Evolutionary conservation across 305 asterid species (phyloP).

Genomic region (Ajuga reptans): DNA sequence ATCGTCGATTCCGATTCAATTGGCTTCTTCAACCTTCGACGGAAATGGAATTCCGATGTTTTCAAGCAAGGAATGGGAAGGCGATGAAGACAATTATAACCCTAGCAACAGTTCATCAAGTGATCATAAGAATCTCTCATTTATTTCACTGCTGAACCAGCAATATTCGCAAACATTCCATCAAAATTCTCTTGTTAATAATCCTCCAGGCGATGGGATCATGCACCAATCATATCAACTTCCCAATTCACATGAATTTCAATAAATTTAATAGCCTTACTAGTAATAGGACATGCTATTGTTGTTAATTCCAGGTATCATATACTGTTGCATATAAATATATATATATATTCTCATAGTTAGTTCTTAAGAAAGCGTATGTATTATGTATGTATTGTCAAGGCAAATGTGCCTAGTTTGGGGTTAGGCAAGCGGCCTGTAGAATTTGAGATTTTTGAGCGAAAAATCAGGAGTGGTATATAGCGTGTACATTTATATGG

Average conservation of each 20-base stretch:
- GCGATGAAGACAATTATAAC: neutral
- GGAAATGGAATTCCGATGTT: neutral
- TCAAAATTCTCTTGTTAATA: constrained; percentile 12
- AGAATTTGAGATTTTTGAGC: neutral
- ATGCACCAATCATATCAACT: constrained; percentile 21
- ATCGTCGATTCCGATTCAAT: neutral
- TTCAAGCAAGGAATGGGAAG: constrained; percentile 18
- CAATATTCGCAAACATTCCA: constrained; percentile 25
- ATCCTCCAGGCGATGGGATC: constrained; percentile 10
- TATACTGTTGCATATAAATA: neutral
- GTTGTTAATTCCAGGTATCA: neutral
- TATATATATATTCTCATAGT: neutral
- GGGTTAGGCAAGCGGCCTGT: neutral
- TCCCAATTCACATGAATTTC: constrained; percentile 13
- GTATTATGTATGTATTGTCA: neutral
- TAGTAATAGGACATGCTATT: neutral
- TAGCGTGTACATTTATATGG: neutral
- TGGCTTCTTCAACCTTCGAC: neutral
- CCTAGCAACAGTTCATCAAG: constrained; percentile 17
- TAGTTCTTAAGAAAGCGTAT: neutral
- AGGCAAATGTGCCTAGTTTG: neutral
- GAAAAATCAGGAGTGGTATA: neutral
- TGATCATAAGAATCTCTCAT: constrained; percentile 21
- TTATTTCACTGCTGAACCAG: constrained; percentile 31
- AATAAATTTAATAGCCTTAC: neutral